Conservation (phyloP, 1,139 yeast genomes). For the Blastobotrys aristatus region DNA sequence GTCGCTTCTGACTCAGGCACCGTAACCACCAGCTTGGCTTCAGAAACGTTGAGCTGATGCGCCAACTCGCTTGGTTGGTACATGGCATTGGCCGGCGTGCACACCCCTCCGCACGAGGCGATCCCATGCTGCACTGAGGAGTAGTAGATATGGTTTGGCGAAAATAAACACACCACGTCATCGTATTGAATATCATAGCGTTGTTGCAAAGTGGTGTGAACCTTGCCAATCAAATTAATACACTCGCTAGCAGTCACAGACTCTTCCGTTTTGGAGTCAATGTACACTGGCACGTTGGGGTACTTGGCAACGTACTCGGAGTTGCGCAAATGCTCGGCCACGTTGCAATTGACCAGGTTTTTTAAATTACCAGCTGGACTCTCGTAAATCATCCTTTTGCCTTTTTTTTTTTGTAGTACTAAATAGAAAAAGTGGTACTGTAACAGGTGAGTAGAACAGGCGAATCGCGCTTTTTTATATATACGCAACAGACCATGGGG, state of each 20-base stretch:
- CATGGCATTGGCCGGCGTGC: constrained; percentile 36
- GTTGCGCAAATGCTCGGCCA: constrained; percentile 22
- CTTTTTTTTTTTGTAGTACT: too few species aligned
- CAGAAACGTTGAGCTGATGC: constrained; percentile 32
- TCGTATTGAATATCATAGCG: constrained; percentile 25
- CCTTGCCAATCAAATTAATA: constrained; percentile 20
- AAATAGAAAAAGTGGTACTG: too few species aligned
- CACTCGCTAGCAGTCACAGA: constrained; percentile 26
- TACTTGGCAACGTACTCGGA: constrained; percentile 16
- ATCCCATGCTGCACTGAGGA: constrained; percentile 33
- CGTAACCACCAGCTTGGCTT: constrained; percentile 29
- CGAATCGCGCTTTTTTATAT: too few species aligned
- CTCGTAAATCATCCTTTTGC: constrained; percentile 22
- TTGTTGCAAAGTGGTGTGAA: constrained; percentile 23
- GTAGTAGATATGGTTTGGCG: constrained; percentile 30
- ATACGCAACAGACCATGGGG: too few species aligned
- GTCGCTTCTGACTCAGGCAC: constrained; percentile 3
- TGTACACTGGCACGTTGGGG: constrained; percentile 19
- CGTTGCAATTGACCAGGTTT: constrained; percentile 22
- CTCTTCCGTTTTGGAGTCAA: constrained; percentile 30
- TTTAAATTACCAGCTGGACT: too few species aligned
- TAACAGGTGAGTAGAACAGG: too few species aligned
- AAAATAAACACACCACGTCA: constrained; percentile 34
- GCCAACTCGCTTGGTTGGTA: constrained; percentile 35
- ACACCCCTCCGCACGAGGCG: constrained; percentile 33